Evolutionary conservation across 352 stramenopile genomes (phyloP).

Genomic region (Phytopythium sindhum): DNA sequence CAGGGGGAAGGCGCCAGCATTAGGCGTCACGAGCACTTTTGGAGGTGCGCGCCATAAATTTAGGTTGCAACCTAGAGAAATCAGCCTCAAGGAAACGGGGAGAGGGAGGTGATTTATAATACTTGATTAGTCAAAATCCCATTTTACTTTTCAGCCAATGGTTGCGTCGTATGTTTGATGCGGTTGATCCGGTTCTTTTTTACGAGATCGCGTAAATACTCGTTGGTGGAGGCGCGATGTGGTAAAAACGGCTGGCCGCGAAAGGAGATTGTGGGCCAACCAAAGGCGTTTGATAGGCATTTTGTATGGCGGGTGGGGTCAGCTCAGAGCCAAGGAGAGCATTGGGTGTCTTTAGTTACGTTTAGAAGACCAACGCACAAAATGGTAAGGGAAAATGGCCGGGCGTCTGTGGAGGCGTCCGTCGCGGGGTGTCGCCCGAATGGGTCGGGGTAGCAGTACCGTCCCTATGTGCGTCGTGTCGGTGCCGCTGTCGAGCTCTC

Average conservation of each 20-base stretch:
- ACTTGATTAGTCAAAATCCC: background rate
- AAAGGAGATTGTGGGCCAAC: conserved; percentile 35
- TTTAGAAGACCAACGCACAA: conserved; percentile 88
- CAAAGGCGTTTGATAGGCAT: conserved; percentile 25
- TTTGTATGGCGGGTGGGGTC: conserved; percentile 26
- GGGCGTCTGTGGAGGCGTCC: background rate
- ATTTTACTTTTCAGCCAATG: background rate
- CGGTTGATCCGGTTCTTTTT: background rate
- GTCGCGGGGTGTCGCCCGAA: background rate
- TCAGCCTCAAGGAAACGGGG: background rate
- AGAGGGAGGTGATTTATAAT: background rate
- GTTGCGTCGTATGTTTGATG: background rate
- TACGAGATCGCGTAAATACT: conserved; percentile 22
- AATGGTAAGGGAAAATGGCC: conserved; percentile 54
- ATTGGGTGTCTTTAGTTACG: conserved; percentile 62
- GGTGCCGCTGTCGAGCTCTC: background rate
- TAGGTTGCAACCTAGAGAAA: no score
- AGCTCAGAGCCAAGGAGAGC: conserved; percentile 23
- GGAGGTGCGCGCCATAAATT: no score
- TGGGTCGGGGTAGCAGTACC: background rate
- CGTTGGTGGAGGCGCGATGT: background rate
- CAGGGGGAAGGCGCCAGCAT: no score
- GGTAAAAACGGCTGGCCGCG: conserved; percentile 7
- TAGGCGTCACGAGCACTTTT: no score
- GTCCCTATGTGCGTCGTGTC: background rate